Evolutionary conservation across 768 basidiomycete genomes (phyloP), one percentile per base, ranked within the genome.

Genomic region (Clavaria fumosa): DNA sequence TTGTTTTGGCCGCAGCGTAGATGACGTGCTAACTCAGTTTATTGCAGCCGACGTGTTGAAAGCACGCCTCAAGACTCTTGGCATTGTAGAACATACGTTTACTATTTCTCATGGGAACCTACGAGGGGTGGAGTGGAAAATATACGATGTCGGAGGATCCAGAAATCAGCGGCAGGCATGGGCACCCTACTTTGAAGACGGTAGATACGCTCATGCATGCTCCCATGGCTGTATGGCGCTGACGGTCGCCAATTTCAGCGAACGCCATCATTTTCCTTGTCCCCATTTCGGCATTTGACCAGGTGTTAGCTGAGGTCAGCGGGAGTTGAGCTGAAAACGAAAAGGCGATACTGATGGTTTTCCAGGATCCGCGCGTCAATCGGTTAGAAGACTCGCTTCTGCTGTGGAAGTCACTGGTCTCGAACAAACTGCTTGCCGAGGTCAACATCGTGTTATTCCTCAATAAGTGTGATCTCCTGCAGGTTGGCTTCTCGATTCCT

Each of bases 241-340:
- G 19, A 37, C 39, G 28, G n/a, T 34, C 35, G 34, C 34, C 39
- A 23, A 40, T 4, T 42, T 24, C 53, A 86, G 84, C 84, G 24
- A 79, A 83, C 52, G 81, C 82, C 31, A 81, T 89, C 51, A 86
- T 89, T 43, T 89, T 86, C 58, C 69, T 89, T 40, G 84, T 80
- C 24, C 84, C 84, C 22, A 84, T 89, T 33, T 86, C 84, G 26
- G 79, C 78, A 18, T 88, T 88, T 47, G 84, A 86, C 60, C 83
- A 86, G 58, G 73, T 80, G 28, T 65, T 86, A 40, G 62, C 70
- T 19, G 84, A 86, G 69, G 81, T 81, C 41, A 57, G 48, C 31
- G 33, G 30, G n/a, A n/a, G n/a, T n/a, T n/a, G n/a, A n/a, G n/a
- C n/a, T n/a, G n/a, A n/a, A n/a, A n/a, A n/a, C n/a, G n/a, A n/a